These are phyloP conservation scores for Cladophialophora exuberans DNA, from an alignment of 2,329 filamentous ascomycete species.

Conservation along the genomic window DNA sequence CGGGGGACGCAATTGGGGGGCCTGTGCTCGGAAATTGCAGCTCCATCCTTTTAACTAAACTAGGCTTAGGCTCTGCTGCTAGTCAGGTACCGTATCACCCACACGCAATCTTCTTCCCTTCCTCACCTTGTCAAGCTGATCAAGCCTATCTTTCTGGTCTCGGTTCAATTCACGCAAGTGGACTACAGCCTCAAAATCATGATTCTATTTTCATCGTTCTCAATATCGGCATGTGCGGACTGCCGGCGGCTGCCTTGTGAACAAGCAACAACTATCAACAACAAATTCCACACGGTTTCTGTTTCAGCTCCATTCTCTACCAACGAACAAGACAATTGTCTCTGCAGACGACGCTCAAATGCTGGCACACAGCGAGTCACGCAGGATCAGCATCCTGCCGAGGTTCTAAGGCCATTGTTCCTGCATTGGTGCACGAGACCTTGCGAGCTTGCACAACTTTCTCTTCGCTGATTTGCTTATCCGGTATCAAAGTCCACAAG, in stretches of 20 bases:
- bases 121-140: not conserved
- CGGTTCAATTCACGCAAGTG: slow-evolving; percentile 2
- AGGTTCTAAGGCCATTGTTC: slow-evolving; percentile 15
- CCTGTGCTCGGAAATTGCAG: slow-evolving; percentile 20
- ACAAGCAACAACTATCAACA: not conserved
- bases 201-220: slow-evolving; percentile 14
- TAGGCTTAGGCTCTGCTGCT: not conserved
- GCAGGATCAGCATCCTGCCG: slow-evolving; percentile 15
- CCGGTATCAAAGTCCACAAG: not conserved
- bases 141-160: slow-evolving; percentile 5
- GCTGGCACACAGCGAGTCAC: too few relatives aligned
- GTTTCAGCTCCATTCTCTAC: not conserved
- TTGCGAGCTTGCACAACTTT: slow-evolving; percentile 1
- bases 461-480: slow-evolving; percentile 16
- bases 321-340: not conserved
- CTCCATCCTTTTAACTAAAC: too few relatives aligned
- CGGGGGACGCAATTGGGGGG: too few relatives aligned
- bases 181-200: slow-evolving; percentile 2
- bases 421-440: slow-evolving; percentile 18
- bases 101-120: not conserved
- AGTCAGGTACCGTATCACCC: slow-evolving; percentile 13
- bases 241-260: too few relatives aligned
- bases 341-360: not conserved
- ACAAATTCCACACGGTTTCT: too few relatives aligned
- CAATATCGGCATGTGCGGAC: slow-evolving; percentile 1